phyloP scores from a whole-genome alignment of 352 stramenopile species.

The Globisporangium echinulatum region DNA sequence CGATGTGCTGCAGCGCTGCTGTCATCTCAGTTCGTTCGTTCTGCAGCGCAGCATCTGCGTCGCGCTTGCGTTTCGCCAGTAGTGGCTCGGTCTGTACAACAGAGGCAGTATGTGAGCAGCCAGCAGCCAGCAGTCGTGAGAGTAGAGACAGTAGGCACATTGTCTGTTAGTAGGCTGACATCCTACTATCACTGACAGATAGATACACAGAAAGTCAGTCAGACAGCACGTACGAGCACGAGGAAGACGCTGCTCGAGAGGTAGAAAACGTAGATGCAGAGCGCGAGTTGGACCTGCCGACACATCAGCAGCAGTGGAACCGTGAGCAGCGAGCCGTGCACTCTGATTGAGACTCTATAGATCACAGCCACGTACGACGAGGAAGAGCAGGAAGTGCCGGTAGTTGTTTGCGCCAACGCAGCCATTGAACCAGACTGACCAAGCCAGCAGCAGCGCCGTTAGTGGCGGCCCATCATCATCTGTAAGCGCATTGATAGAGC shows the following conservation, averaged over 20 bases:
- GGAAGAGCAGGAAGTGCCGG: constrained; percentile 54
- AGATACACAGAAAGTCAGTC: no score
- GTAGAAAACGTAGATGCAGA: constrained; percentile 45
- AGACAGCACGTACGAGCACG: constrained; percentile 22
- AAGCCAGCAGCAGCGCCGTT: background rate
- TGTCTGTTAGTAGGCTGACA: no score
- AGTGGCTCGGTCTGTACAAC: constrained; percentile 29
- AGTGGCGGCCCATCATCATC: background rate
- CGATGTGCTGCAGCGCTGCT: constrained; percentile 44
- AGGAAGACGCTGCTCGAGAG: constrained; percentile 53
- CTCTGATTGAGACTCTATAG: no score
- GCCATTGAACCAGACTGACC: constrained; percentile 75
- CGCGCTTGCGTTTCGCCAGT: constrained; percentile 8
- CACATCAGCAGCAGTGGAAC: background rate
- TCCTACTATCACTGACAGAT: no score
- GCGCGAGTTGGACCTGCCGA: constrained; percentile 33
- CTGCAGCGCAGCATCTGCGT: background rate
- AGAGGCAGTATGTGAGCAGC: background rate
- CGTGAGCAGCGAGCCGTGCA: background rate
- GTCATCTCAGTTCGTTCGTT: constrained; percentile 15
- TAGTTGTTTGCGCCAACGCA: constrained; percentile 74
- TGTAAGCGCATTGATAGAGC: background rate
- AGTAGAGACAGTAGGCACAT: no score
- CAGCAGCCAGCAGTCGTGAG: no score
- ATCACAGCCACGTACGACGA: constrained; percentile 14